These are phyloP conservation scores for Aspergillus udagawae DNA, from an alignment of 2,329 filamentous ascomycete genomes.

Conservation along the genomic window DNA sequence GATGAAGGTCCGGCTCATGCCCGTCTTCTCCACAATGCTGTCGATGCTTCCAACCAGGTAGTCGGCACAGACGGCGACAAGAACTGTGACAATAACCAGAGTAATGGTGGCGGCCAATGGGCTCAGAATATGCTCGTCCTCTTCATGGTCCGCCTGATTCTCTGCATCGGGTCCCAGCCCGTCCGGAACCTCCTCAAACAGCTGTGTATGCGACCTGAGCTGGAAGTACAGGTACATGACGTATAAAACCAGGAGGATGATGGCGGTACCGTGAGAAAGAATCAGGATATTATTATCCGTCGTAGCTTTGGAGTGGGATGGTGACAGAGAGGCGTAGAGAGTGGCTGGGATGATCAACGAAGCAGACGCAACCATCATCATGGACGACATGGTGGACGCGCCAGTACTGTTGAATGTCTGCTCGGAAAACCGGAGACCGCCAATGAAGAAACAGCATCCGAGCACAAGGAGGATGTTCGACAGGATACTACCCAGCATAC, in stretches of 20 bases:
- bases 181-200: slow-evolving; percentile 57
- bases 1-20: slow-evolving; percentile 77
- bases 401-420: slow-evolving; percentile 55
- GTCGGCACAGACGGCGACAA: slow-evolving; percentile 71
- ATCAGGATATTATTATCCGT: slow-evolving; percentile 58
- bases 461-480: slow-evolving; percentile 89
- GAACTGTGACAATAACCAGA: slow-evolving; percentile 64
- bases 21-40: slow-evolving; percentile 62
- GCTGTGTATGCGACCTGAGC: slow-evolving; percentile 66
- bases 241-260: slow-evolving; percentile 72
- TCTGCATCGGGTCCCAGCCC: slow-evolving; percentile 39
- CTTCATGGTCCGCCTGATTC: slow-evolving; percentile 36
- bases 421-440: slow-evolving; percentile 66
- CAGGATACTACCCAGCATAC: slow-evolving; percentile 92
- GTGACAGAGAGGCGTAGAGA: slow-evolving; percentile 62
- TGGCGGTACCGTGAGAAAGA: slow-evolving; percentile 70
- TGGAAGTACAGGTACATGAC: slow-evolving; percentile 75
- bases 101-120: slow-evolving; percentile 62
- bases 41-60: slow-evolving; percentile 75
- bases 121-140: slow-evolving; percentile 53
- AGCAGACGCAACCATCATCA: slow-evolving; percentile 72
- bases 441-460: slow-evolving; percentile 75
- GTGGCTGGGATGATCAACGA: slow-evolving; percentile 76
- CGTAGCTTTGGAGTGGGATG: slow-evolving; percentile 23
- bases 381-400: slow-evolving; percentile 55